Base-by-base conservation (phyloP, 1,284 basidiomycete species). In the Tylopilus sp. region DNA sequence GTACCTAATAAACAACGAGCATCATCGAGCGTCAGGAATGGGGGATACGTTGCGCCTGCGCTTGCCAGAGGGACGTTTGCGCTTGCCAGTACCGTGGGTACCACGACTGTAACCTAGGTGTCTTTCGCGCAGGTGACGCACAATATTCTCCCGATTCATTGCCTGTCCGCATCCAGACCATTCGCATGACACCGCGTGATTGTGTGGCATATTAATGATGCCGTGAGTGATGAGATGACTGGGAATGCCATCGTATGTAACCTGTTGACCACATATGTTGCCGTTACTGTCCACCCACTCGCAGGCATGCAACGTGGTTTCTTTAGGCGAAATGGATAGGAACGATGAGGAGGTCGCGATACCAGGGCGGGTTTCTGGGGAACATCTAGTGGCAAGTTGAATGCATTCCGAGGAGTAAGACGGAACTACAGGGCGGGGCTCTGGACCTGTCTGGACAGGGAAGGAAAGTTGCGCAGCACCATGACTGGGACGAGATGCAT, bases 141-240 rank as follows among this genome's bases (percentile, higher is more conserved):
- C 52, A 2, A 79, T 67, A 15, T 62, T 66, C 47, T 76, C 67
- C 3, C 77, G 72, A 0, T 75, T 77, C 26, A 79, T 57, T 10
- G 0, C 62, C 29, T 59, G 49, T 26, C 58, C 47, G 51, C 73
- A 74, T 2, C 56, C 57, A 0, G 1, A 5, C 77, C 78, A 79
- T 29, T 12, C 33, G 10, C 75, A 77, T 1, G 1, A 0, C 9
- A 72, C 3, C 0, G 0, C 32, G 15, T 1, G 0, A 3, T 58
- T 0, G n/a, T 52, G 49, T 6, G 26, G 0, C 36, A 58, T 7
- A 0, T 61, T 57, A 13, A 22, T 56, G 41, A 77, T n/a, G 0
- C 58, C 61, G 3, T 78, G 75, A 4, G 0, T 19, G 2, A 4
- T 4, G 4, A 74, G 70, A n/a, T 74, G 72, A 0, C 63, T 32